Evolutionary conservation across 1,284 basidiomycete species (phyloP).

Genomic region (Irpex lacteus): DNA sequence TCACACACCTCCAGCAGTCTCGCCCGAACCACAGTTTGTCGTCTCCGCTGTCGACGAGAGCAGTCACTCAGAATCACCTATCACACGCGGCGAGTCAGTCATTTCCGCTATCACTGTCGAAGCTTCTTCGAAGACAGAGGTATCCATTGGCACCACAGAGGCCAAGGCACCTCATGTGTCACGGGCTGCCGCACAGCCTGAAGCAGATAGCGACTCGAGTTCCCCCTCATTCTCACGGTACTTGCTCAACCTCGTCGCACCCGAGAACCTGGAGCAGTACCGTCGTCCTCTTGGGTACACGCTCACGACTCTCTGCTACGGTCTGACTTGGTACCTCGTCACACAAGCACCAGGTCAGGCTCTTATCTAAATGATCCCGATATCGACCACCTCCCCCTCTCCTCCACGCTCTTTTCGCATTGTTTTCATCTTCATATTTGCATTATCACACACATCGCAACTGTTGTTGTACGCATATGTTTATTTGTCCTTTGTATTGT

Average conservation of each 20-base stretch:
- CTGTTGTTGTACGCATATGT: neutral
- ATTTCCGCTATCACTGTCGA: neutral
- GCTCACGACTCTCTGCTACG: slow-evolving; percentile 1
- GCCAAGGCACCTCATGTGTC: neutral
- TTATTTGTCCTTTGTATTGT: neutral
- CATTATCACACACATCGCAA: neutral
- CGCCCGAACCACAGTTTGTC: neutral
- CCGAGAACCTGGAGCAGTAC: neutral
- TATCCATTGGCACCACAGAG: neutral
- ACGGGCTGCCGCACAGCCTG: neutral
- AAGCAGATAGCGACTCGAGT: neutral
- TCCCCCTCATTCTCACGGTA: neutral
- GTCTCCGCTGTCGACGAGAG: neutral
- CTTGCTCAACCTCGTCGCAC: neutral
- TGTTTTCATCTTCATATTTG: neutral
- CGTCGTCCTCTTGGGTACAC: neutral
- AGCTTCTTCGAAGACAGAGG: neutral
- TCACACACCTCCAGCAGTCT: neutral
- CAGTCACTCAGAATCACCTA: neutral
- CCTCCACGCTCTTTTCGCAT: neutral
- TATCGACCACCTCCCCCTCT: neutral
- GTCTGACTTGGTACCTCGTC: slow-evolving; percentile 2
- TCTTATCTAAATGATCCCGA: neutral
- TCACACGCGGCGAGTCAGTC: neutral
- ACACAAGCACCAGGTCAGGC: neutral